A percentile compares a stretch with the other conserved stretches of the same genome.
phyloP scores from a whole-genome alignment of 2,329 filamentous ascomycete species.

The Alternaria sp. region DNA sequence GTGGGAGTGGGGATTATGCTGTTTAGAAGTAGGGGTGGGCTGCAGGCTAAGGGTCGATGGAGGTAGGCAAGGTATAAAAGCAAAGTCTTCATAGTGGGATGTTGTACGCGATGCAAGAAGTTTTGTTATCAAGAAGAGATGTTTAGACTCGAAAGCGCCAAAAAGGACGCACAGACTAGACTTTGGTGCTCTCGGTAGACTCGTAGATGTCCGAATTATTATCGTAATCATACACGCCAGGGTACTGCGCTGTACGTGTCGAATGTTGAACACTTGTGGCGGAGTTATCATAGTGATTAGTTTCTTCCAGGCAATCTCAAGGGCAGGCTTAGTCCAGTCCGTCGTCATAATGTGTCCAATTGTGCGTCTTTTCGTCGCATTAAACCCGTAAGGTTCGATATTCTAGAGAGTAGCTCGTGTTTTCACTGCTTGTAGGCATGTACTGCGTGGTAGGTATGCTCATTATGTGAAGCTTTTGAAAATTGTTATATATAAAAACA shows the following conservation, averaged over 20 bases:
- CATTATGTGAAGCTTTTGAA: background rate
- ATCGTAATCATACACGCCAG: background rate
- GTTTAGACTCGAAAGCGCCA: background rate
- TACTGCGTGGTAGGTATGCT: background rate
- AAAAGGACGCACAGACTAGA: background rate
- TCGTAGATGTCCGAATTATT: background rate
- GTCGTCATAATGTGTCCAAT: background rate
- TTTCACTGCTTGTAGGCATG: background rate
- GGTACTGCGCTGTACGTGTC: background rate
- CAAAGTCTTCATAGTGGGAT: too few relatives aligned
- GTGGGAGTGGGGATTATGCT: background rate
- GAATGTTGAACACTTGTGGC: background rate
- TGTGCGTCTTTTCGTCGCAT: background rate
- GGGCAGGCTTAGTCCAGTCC: background rate
- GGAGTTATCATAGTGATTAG: background rate
- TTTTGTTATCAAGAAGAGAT: background rate
- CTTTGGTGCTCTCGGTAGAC: background rate
- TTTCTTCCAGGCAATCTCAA: background rate
- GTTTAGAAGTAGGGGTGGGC: conserved; percentile 7
- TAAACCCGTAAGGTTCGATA: conserved; percentile 6
- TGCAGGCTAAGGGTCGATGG: background rate
- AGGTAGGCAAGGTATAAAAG: background rate
- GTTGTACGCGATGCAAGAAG: too few relatives aligned
- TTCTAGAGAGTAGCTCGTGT: conserved; percentile 4
- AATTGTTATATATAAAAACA: background rate